Percentiles rank a stretch among this genome's conserved stretches.
These are phyloP conservation scores for Solanum corneliomulleri DNA, from an alignment of 257 asterid species.

Conservation along the genomic window DNA sequence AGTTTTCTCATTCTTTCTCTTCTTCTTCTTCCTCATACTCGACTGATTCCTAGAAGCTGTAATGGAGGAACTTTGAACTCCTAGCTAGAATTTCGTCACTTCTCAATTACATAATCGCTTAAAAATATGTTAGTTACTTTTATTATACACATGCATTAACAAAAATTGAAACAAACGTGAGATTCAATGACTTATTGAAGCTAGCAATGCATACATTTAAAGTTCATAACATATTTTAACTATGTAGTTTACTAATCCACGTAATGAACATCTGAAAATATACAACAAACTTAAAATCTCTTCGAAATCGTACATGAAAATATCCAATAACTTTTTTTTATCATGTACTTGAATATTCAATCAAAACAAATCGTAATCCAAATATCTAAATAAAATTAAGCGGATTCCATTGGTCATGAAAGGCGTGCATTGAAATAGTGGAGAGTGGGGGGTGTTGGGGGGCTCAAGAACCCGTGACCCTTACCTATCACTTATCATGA, in stretches of 20 bases:
- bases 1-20: no score
- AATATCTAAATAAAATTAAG: neutral
- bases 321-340: neutral
- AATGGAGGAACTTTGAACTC: no score
- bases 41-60: no score
- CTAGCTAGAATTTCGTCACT: no score
- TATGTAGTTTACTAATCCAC: neutral
- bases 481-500: neutral
- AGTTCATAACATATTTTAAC: neutral
- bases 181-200: neutral
- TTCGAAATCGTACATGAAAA: neutral
- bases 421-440: neutral
- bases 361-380: neutral
- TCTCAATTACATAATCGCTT: no score
- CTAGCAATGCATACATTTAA: neutral
- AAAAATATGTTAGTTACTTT: no score
- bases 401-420: neutral
- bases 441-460: neutral
- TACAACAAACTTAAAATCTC: neutral
- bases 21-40: no score
- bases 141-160: no score
- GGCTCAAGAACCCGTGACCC: constrained; percentile 4
- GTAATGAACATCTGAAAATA: neutral
- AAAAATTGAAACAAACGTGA: no score
- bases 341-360: neutral